A percentile compares a stretch with the other conserved stretches of the same genome.
Evolutionary conservation across 2,329 filamentous ascomycete species (phyloP).

Genomic region (Apiospora saccharicola): DNA sequence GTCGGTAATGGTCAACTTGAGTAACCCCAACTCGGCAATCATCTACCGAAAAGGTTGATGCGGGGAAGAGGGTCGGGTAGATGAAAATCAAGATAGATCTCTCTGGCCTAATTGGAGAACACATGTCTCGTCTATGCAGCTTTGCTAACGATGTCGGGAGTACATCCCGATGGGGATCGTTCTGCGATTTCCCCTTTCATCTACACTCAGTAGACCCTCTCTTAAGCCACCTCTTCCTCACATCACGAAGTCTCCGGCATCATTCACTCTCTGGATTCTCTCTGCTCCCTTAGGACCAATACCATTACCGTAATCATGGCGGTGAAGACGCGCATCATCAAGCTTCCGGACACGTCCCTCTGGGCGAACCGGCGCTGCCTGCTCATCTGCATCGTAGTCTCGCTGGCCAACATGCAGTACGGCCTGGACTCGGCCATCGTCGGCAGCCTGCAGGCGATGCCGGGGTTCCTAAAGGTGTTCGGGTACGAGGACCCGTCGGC

Average conservation of each 20-base stretch:
- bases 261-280: not conserved
- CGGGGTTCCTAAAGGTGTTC: slow-evolving; percentile 58
- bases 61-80: slow-evolving; percentile 2
- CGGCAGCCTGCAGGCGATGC: slow-evolving; percentile 57
- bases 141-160: not conserved
- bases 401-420: slow-evolving; percentile 60
- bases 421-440: slow-evolving; percentile 57
- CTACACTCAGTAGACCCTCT: not conserved
- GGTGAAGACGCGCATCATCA: not conserved
- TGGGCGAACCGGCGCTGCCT: slow-evolving; percentile 54
- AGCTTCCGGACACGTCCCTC: slow-evolving; percentile 44
- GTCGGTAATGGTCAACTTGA: not conserved
- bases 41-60: slow-evolving; percentile 13
- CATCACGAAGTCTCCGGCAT: not conserved
- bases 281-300: not conserved
- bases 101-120: not conserved
- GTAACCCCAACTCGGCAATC: not conserved
- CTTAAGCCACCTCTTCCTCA: not conserved
- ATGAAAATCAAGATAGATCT: not conserved
- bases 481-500: slow-evolving; percentile 51
- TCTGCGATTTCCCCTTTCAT: not conserved
- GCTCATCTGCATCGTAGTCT: slow-evolving; percentile 53
- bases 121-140: not conserved
- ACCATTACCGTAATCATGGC: not conserved
- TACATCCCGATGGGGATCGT: not conserved